Evolutionary conservation across 2,329 filamentous ascomycete genomes (phyloP), one percentile per base, ranked within the genome.

Genomic region (Ophidiomyces ophidiicola): DNA sequence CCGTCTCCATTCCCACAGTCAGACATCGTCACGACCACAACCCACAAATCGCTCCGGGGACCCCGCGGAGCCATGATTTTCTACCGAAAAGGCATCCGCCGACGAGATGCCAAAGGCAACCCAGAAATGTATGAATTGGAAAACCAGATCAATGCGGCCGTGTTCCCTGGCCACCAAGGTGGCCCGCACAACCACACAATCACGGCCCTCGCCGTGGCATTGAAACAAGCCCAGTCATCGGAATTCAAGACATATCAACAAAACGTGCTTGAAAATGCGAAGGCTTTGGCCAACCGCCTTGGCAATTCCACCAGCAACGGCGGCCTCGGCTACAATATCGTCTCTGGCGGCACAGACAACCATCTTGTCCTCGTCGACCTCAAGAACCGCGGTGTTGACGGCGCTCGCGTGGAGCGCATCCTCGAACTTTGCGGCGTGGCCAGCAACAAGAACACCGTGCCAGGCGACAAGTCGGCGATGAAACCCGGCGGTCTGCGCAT

Each of bases 101-200:
- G 81, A 56, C 81, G 81, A 39, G 84, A 96, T 59, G 94, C 94
- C 75, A 79, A 82, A 45, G 86, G 86, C 56, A 88, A 94, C 68
- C 76, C 88, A 70, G 80, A 73, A 36, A 70, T 87, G 54, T 98
- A 94, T 62, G 86, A 98, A 57, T 76, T 98, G 23, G 90, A 98
- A 71, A 76, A 79, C 53, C 83, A 86, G 41, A 98, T 98, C 72
- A 98, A 98, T 71, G 87, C 92, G 64, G 96, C 90, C 42, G 90
- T 98, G 61, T 98, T 98, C 77, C 90, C 90, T 41, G 90, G 90
- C 46, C 90, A 98, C 70, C 90, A 98, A 70, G 90, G 90, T 58
- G 90, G 90, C 21, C 90, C 90, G 38, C 90, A 98, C 74, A 98
- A 98, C 72, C 90, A 98, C 76, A 98, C 90, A 60, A 98, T 98